These are phyloP conservation scores for Verruconis gallopava DNA, from an alignment of 2,329 filamentous ascomycete genomes.

Conservation along the genomic window DNA sequence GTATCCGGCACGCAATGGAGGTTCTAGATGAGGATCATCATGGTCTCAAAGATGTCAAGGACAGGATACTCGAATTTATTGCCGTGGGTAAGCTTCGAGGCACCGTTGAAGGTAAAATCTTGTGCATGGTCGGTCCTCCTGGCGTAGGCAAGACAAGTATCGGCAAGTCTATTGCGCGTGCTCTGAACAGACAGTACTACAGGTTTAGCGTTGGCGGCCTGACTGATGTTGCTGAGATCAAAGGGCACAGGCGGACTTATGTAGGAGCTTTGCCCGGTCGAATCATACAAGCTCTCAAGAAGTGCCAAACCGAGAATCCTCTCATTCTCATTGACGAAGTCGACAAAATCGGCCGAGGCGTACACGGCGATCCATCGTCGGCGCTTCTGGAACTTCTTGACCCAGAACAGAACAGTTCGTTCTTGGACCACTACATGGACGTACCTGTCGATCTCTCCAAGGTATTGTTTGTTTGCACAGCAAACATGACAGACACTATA, in stretches of 20 bases:
- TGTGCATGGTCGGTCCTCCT: slow-evolving; percentile 93
- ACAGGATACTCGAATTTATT: slow-evolving; percentile 95
- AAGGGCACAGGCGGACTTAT: slow-evolving; percentile 91
- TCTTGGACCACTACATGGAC: slow-evolving; percentile 97
- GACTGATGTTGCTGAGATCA: slow-evolving; percentile 97
- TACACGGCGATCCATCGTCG: slow-evolving; percentile 92
- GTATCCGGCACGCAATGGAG: slow-evolving; percentile 76
- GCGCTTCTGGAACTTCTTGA: slow-evolving; percentile 88
- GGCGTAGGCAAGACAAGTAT: slow-evolving; percentile 99
- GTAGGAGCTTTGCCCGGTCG: slow-evolving; percentile 90
- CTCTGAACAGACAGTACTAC: slow-evolving; percentile 93
- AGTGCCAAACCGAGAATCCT: slow-evolving; percentile 97
- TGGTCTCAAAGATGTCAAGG: slow-evolving; percentile 94
- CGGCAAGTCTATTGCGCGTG: slow-evolving; percentile 91
- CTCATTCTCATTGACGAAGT: slow-evolving; percentile 94
- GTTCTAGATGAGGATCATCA: slow-evolving; percentile 96
- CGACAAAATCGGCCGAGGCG: slow-evolving; percentile 93
- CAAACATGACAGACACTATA: slow-evolving; percentile 98
- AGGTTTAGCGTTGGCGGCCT: slow-evolving; percentile 94
- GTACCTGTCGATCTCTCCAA: slow-evolving; percentile 95
- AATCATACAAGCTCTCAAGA: slow-evolving; percentile 96
- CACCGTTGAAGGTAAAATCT: slow-evolving; percentile 94
- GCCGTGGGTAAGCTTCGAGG: slow-evolving; percentile 93
- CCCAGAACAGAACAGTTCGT: slow-evolving; percentile 93
- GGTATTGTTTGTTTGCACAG: slow-evolving; percentile 95